A percentile compares a stretch with the other conserved stretches of the same genome.
Conservation (phyloP, 2,329 filamentous ascomycete species). For the Hypomyces rosellus region DNA sequence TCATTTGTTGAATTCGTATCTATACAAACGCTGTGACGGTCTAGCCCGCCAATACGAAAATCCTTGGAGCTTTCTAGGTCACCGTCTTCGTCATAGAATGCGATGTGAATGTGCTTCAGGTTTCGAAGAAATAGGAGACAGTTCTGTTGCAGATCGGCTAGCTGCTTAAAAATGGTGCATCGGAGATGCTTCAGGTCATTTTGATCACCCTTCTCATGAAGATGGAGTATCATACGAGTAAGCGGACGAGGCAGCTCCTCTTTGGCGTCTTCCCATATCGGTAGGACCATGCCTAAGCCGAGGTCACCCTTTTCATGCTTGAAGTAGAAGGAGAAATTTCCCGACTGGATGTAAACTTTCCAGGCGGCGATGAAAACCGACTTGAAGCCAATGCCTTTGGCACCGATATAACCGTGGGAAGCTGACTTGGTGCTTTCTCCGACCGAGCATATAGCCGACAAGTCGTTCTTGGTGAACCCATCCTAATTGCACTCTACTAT, state of each 20-base stretch:
- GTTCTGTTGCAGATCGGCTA: conserved; percentile 31
- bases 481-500: too few relatives aligned
- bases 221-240: conserved; percentile 33
- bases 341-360: background rate
- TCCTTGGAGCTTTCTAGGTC: background rate
- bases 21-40: too few relatives aligned
- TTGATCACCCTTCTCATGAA: conserved; percentile 23
- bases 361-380: too few relatives aligned
- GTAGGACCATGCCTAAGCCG: conserved; percentile 47
- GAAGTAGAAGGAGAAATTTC: background rate
- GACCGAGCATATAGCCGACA: too few relatives aligned
- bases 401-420: too few relatives aligned
- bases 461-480: too few relatives aligned
- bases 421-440: too few relatives aligned
- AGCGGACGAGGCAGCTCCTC: conserved; percentile 11
- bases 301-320: too few relatives aligned
- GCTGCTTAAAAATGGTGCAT: conserved; percentile 26
- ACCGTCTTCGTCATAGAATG: conserved; percentile 18
- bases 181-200: conserved; percentile 13
- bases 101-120: conserved; percentile 26
- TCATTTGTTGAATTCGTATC: too few relatives aligned
- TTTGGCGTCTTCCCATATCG: conserved; percentile 30
- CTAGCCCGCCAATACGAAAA: too few relatives aligned
- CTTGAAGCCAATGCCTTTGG: too few relatives aligned
- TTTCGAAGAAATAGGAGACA: conserved; percentile 39